Evolutionary conservation across 1,284 basidiomycete species (phyloP).

Genomic region (Trametes sp.): DNA sequence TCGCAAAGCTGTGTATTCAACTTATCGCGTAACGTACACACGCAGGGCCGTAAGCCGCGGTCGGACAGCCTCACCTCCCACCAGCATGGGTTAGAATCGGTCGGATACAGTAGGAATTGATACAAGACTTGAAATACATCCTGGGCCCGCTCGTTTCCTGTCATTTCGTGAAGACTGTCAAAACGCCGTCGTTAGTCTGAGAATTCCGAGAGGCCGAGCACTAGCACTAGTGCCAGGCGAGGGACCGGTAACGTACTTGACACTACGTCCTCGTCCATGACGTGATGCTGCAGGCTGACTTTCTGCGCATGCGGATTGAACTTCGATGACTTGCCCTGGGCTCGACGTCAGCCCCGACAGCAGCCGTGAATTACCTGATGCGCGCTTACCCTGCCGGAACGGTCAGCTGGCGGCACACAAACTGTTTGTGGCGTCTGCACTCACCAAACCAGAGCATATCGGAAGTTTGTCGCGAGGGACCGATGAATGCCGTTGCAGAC

Average conservation of each 20-base stretch:
- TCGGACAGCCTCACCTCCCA: constrained; percentile 1
- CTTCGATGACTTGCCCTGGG: constrained; percentile 89
- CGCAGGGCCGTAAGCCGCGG: not conserved
- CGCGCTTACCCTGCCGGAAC: constrained; percentile 28
- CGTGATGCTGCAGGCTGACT: constrained; percentile 86
- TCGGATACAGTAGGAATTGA: constrained; percentile 2
- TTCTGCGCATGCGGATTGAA: constrained; percentile 95
- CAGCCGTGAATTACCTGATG: constrained; percentile 1
- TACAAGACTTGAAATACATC: constrained; percentile 7
- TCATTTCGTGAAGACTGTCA: constrained; percentile 49
- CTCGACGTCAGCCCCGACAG: constrained; percentile 18
- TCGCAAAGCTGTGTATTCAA: constrained; percentile 2
- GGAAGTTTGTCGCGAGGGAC: constrained; percentile 89
- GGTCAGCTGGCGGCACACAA: constrained; percentile 28
- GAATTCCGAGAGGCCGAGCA: no score
- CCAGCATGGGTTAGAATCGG: no score
- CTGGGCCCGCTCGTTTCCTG: not conserved
- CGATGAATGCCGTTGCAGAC: constrained; percentile 94
- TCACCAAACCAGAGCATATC: constrained; percentile 90
- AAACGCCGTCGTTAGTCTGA: constrained; percentile 21
- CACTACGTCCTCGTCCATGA: constrained; percentile 95
- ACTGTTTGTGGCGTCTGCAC: constrained; percentile 39
- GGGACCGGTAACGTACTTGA: constrained; percentile 71
- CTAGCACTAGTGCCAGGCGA: no score
- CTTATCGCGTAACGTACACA: constrained; percentile 14